Percentiles rank a stretch among this genome's conserved stretches.
These are phyloP conservation scores for Diospyros kaki DNA, from an alignment of 148 eudicot genomes.

Conservation along the genomic window DNA sequence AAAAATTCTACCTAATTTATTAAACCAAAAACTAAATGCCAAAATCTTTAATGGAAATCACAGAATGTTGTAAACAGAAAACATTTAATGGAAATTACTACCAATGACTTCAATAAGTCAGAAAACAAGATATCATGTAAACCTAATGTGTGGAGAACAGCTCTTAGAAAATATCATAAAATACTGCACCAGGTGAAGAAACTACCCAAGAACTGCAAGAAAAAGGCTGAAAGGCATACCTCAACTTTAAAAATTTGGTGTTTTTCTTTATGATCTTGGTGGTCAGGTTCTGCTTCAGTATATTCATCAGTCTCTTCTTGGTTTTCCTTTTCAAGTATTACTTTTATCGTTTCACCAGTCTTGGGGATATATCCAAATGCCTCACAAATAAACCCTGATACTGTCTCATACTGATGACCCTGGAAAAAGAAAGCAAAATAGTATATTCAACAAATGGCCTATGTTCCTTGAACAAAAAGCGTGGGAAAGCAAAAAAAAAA, in stretches of 20 bases:
- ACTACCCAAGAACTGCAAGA: not conserved
- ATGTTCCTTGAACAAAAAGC: not conserved
- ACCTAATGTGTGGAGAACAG: not conserved
- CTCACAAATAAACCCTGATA: conserved; percentile 92
- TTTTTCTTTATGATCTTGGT: conserved; percentile 49
- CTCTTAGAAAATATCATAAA: not conserved
- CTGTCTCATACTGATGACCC: conserved; percentile 96
- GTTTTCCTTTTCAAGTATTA: conserved; percentile 69
- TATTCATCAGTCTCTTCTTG: conserved; percentile 56
- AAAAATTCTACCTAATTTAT: too few species aligned
- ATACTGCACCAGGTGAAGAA: conserved; percentile 6
- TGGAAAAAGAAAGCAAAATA: conserved; percentile 20
- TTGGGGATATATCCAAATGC: conserved; percentile 95
- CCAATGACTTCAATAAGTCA: conserved; percentile 54
- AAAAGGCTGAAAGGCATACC: conserved; percentile 36
- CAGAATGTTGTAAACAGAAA: too few species aligned
- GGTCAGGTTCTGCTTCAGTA: conserved; percentile 54
- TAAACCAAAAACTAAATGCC: too few species aligned
- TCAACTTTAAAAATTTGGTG: conserved; percentile 69
- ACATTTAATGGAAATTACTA: conserved; percentile 16
- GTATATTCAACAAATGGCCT: not conserved
- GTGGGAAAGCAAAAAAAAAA: not conserved
- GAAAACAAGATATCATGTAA: not conserved
- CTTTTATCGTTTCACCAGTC: conserved; percentile 87
- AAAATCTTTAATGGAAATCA: too few species aligned